Percentiles rank a stretch among this genome's conserved stretches.
Evolutionary conservation across 257 asterid genomes (phyloP).

Genomic region (Capsicum baccatum): DNA sequence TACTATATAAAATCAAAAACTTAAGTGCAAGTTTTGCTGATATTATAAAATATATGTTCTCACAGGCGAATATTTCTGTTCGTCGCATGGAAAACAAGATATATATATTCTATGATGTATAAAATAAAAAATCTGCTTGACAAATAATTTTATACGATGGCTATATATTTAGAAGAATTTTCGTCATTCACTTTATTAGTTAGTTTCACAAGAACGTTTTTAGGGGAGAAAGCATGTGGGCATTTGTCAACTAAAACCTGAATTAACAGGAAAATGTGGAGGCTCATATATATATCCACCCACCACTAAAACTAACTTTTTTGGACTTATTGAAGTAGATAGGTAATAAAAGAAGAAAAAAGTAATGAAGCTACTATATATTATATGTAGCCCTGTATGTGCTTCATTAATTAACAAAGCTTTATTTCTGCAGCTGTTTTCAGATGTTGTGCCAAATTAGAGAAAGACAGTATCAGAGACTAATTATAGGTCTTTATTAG

Average conservation of each 20-base stretch:
- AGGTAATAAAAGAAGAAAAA: background rate
- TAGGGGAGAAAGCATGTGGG: conserved; percentile 12
- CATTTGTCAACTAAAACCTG: conserved; percentile 30
- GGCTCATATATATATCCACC: background rate
- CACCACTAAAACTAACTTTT: background rate
- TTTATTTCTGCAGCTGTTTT: background rate
- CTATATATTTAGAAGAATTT: background rate
- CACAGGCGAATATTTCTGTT: background rate
- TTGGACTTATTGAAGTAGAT: background rate
- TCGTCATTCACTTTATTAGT: background rate
- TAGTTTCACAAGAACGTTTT: background rate
- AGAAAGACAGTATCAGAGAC: background rate
- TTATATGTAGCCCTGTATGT: background rate
- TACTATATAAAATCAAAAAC: too few species aligned
- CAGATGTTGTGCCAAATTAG: background rate
- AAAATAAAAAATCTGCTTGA: too few species aligned
- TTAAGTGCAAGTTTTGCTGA: background rate
- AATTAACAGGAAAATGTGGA: conserved; percentile 5
- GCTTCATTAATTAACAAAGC: conserved; percentile 16
- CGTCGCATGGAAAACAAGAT: too few species aligned
- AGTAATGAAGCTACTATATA: background rate
- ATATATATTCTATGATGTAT: too few species aligned
- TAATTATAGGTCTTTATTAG: background rate
- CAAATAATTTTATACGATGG: too few species aligned
- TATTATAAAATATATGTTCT: background rate